phyloP scores from a whole-genome alignment of 148 eudicot species.

The Rhododendron simsii region DNA sequence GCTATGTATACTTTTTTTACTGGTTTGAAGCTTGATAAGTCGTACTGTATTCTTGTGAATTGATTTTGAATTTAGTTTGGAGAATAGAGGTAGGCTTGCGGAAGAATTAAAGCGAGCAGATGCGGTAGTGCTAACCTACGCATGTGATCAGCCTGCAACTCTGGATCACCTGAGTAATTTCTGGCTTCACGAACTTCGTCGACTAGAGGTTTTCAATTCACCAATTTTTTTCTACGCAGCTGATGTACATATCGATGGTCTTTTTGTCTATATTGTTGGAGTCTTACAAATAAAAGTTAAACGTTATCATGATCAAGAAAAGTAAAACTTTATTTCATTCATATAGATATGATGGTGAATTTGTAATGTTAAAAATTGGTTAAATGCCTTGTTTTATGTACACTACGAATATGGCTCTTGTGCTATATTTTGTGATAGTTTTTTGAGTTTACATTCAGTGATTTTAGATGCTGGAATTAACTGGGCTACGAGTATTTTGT shows the following conservation, averaged over 20 bases:
- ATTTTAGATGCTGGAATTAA: not conserved
- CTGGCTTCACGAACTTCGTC: conserved; percentile 61
- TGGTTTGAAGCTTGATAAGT: not conserved
- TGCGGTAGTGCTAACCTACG: conserved; percentile 58
- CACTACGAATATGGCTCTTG: not conserved
- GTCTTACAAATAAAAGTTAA: not conserved
- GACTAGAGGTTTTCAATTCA: conserved; percentile 39
- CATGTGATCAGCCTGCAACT: conserved; percentile 48
- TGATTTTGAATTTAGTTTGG: conserved; percentile 33
- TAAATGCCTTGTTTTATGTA: not conserved
- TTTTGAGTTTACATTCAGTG: not conserved
- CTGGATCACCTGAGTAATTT: conserved; percentile 42
- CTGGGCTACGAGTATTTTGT: not conserved
- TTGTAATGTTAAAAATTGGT: not conserved
- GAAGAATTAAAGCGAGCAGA: conserved; percentile 64
- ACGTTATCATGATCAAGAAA: not conserved
- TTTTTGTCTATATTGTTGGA: not conserved
- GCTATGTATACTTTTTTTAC: not conserved
- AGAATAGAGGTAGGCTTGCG: conserved; percentile 48
- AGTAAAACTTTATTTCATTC: not conserved
- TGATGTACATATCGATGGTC: not conserved
- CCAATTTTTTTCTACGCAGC: not conserved
- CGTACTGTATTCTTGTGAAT: not conserved
- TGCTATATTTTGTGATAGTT: not conserved
- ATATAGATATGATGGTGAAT: not conserved